Evolutionary conservation across 306 rosid genomes (phyloP).

Genomic region (Comarum palustre): DNA sequence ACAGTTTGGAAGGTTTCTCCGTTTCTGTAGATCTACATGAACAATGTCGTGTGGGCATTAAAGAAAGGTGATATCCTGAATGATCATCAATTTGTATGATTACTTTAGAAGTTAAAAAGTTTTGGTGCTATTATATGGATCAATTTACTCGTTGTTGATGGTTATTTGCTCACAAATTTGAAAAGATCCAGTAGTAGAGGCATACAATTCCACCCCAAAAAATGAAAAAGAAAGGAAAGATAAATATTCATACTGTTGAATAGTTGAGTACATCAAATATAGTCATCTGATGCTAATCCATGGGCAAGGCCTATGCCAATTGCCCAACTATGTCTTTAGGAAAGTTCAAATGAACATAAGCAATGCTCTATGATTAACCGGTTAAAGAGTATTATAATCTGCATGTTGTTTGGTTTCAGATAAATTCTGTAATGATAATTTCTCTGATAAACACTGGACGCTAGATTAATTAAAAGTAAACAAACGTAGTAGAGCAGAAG

Average conservation of each 20-base stretch:
- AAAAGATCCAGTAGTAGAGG: background rate
- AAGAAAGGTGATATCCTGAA: background rate
- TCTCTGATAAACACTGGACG: background rate
- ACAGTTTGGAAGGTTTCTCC: background rate
- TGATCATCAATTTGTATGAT: background rate
- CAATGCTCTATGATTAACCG: background rate
- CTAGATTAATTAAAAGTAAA: background rate
- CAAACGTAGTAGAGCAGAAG: background rate
- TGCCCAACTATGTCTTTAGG: background rate
- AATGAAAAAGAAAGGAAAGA: background rate
- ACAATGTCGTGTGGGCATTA: background rate
- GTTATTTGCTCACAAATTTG: background rate
- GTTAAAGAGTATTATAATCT: background rate
- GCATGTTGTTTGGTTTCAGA: background rate
- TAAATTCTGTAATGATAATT: background rate
- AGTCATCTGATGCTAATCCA: background rate
- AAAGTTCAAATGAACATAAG: background rate
- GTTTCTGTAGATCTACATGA: background rate
- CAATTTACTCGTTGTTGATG: background rate
- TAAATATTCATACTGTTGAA: background rate
- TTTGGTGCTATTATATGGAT: background rate
- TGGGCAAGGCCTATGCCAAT: background rate
- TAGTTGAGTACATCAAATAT: background rate
- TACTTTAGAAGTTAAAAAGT: background rate
- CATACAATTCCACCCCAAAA: background rate